These are phyloP conservation scores for Pseudogymnoascus sp. DNA, from an alignment of 2,329 filamentous ascomycete genomes.

Conservation along the genomic window DNA sequence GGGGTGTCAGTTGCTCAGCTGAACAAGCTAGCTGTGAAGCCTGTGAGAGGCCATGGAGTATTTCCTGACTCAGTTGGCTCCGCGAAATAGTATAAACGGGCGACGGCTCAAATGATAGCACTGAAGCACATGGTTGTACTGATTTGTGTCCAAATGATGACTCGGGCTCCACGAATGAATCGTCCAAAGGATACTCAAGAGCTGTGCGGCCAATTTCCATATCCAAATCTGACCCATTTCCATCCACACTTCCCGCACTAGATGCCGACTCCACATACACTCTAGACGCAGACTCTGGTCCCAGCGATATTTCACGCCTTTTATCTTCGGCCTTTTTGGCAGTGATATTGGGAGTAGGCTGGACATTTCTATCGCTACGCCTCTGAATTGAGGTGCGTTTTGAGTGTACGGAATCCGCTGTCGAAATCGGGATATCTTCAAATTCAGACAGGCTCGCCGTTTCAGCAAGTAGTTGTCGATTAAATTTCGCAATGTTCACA, in stretches of 20 bases:
- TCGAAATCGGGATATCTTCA: background rate
- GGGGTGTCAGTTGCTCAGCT: background rate
- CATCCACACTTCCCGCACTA: background rate
- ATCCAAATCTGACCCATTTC: background rate
- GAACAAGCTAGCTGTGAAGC: background rate
- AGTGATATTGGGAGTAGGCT: background rate
- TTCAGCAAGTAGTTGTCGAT: background rate
- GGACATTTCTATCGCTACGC: background rate
- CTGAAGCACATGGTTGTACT: background rate
- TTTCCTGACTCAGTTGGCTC: background rate
- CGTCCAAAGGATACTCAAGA: background rate
- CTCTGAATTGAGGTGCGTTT: background rate
- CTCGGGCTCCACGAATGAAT: background rate
- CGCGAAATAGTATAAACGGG: background rate
- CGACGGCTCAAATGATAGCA: background rate
- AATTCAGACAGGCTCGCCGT: background rate
- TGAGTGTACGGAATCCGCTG: background rate
- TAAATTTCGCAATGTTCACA: background rate
- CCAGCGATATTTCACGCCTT: no score
- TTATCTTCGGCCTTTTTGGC: background rate
- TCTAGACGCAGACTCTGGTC: background rate
- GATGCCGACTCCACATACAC: background rate
- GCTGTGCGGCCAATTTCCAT: background rate
- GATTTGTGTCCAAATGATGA: background rate
- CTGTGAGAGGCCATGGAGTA: background rate